phyloP scores from a whole-genome alignment of 2,329 filamentous ascomycete genomes.

The Colletotrichum magnum region DNA sequence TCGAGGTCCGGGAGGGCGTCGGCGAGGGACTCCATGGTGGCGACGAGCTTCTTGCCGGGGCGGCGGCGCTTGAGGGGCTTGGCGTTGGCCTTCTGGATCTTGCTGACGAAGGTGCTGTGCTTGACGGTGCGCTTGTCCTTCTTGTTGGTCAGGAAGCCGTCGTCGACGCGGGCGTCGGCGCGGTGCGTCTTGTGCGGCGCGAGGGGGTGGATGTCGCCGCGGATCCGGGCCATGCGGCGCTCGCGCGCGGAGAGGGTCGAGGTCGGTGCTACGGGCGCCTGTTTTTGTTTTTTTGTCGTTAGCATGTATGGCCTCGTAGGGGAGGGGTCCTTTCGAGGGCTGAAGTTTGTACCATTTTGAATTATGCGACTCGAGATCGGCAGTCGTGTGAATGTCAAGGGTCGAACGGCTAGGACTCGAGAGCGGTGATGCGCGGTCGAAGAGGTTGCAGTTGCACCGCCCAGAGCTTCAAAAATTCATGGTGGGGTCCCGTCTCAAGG shows the following conservation, averaged over 20 bases:
- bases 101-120: conserved; percentile 83
- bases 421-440: neutral
- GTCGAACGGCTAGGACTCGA: neutral
- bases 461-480: conserved; percentile 37
- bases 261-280: conserved; percentile 54
- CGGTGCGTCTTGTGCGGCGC: conserved; percentile 68
- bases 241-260: conserved; percentile 71
- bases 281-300: neutral
- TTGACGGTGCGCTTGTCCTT: conserved; percentile 87
- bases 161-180: conserved; percentile 63
- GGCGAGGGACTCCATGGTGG: conserved; percentile 81
- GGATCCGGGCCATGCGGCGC: conserved; percentile 67
- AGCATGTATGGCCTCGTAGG: no score
- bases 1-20: conserved; percentile 81
- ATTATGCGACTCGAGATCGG: neutral
- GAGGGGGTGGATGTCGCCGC: conserved; percentile 63
- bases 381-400: neutral
- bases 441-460: neutral
- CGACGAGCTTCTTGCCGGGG: conserved; percentile 82
- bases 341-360: conserved; percentile 23
- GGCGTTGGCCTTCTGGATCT: conserved; percentile 65
- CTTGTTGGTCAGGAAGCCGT: conserved; percentile 79
- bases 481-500: conserved; percentile 12
- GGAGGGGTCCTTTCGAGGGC: no score
- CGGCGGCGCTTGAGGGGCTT: conserved; percentile 75